Evolutionary conservation across 2,329 filamentous ascomycete species (phyloP), one percentile per base, ranked within the genome.

Genomic region (Cercospora canescens): DNA sequence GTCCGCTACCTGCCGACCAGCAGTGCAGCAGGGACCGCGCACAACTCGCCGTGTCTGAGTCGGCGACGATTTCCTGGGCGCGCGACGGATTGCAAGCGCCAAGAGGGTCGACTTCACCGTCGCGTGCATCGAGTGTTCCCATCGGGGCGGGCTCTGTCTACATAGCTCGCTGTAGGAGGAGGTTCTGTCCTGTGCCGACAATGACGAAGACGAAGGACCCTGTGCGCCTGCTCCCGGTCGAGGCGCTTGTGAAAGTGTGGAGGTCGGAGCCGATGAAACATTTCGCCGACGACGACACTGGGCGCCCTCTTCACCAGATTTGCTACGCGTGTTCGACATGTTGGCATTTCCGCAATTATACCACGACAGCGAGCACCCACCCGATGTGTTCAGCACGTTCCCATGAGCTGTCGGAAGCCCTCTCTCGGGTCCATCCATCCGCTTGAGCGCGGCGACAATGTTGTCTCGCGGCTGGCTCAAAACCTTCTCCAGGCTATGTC

Each of bases 391-490:
- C 3, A 24, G 6, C 24, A 7, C 24, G 28, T 2, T 3, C 8
- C 2, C 45, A 2, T 50, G 6, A 50, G 45, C 45, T 26, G 12
- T 24, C 45, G 11, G 12, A 16, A 48, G 18, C 21, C 41, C 6
- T 9, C 30, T 5, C n/a, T n/a, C n/a, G n/a, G n/a, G n/a, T n/a
- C n/a, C n/a, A n/a, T n/a, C n/a, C n/a, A n/a, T n/a, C n/a, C n/a
- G n/a, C n/a, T n/a, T 32, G 32, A 35, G 8, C 32, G 32, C 32
- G 9, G 32, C 32, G 18, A 60, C 11, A 7, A 61, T 61, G 59
- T 61, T 45, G 59, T 61, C 59, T 52, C 59, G 59, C 30, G 39
- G 28, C 12, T 54, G 54, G 28, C 28, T 18, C 9, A 61, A n/a
- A 28, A 18, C 45, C 37, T 37, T 48, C 21, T 34, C 24, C 48